Evolutionary conservation across 257 asterid species (phyloP), one percentile per base, ranked within the genome.

Genomic region (Jacaranda mimosifolia): DNA sequence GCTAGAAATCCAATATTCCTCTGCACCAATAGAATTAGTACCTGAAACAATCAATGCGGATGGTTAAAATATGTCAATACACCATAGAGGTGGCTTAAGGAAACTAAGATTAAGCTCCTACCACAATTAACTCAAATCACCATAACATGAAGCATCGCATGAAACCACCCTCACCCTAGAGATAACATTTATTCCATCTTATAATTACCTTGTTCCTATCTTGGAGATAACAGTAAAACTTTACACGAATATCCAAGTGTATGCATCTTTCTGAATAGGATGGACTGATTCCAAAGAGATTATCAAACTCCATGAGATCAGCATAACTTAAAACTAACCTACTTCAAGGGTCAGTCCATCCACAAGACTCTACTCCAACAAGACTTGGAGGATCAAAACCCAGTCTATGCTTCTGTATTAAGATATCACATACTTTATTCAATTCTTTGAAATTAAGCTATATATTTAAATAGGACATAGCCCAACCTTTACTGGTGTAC

Each of bases 261-360:
- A 36, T 85, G 26, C n/a, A 95, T 98, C 98, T 89, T 80, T 93
- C 89, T 86, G 86, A 75, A 93, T 91, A 76, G 93, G 91, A 95
- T 43, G 99, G 99, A 81, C 87, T 91, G 77, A 95, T 90, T 56
- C 99, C 99, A 80, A 93, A 95, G 63, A 73, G 75, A 77, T 81
- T 75, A 80, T 84, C 94, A 72, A 86, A 79, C 70, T 90, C 90
- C 95, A 91, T 86, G 77, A 80, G 49, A 77, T 88, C 88, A 76
- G 84, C 68, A 73, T 74, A 70, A 77, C 71, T 42, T 19, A 38
- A 59, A 80, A 76, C 89, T 5, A 85, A 65, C 38, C 86, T 81
- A 64, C 74, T 78, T 73, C 81, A 81, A 73, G 89, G 81, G 85
- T 87, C 88, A 74, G 83, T 80, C 99, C 94, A 93, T 66, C 97